Evolutionary conservation across 306 rosid genomes (phyloP).

Genomic region (Mucuna pruriens): DNA sequence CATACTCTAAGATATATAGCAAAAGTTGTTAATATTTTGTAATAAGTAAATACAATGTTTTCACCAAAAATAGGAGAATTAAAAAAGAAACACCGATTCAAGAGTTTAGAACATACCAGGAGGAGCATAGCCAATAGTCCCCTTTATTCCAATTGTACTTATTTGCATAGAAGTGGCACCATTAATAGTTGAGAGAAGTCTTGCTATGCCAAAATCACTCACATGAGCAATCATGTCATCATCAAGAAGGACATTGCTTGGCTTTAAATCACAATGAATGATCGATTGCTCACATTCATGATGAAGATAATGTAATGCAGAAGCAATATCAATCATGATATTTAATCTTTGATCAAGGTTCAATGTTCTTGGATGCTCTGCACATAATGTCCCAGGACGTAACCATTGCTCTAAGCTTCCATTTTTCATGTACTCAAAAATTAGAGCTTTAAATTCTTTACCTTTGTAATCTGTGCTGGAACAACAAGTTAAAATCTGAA

Average conservation of each 20-base stretch:
- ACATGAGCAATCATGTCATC: no score
- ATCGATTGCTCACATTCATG: no score
- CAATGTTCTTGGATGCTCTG: background rate
- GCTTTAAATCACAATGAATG: no score
- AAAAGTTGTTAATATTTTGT: background rate
- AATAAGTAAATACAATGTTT: background rate
- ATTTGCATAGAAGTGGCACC: background rate
- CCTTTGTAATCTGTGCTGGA: conserved; percentile 6
- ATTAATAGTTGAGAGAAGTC: background rate
- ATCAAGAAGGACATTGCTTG: no score
- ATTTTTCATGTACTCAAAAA: conserved; percentile 3
- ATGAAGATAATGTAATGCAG: no score
- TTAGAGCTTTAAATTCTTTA: conserved; percentile 23
- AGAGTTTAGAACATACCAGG: conserved; percentile 27
- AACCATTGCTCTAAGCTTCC: conserved; percentile 25
- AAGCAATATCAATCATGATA: background rate
- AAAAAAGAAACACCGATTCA: background rate
- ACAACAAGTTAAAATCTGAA: conserved; percentile 15
- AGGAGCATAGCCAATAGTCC: conserved; percentile 39
- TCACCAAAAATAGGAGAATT: background rate
- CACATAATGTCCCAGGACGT: background rate
- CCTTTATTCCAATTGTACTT: conserved; percentile 37
- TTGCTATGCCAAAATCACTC: conserved; percentile 28
- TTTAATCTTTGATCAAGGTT: background rate
- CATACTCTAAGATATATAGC: conserved; percentile 28